Evolutionary conservation across 495 filamentous ascomycete genomes (phyloP).

Genomic region (Durotheca rogersii): DNA sequence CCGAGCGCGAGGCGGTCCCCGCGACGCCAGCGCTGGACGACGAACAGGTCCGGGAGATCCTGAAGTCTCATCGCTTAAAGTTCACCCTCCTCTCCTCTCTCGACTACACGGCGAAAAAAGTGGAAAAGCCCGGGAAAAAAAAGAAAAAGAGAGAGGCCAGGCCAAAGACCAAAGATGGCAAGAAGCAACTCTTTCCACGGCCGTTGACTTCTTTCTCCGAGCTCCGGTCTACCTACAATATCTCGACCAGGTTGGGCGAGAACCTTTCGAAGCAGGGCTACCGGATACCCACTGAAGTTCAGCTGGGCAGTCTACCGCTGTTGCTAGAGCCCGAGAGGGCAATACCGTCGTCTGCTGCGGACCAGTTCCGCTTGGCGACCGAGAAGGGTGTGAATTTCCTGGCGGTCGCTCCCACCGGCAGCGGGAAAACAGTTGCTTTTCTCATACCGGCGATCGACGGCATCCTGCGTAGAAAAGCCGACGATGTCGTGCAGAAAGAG

Average conservation of each 20-base stretch:
- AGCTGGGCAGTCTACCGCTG: conserved; percentile 80
- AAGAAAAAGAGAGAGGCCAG: conserved; percentile 43
- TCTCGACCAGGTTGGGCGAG: conserved; percentile 67
- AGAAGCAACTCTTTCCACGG: conserved; percentile 66
- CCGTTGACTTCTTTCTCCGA: conserved; percentile 78
- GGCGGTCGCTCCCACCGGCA: conserved; percentile 89
- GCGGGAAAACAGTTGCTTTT: conserved; percentile 95
- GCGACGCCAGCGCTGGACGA: conserved; percentile 50
- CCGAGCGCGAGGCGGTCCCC: conserved; percentile 67
- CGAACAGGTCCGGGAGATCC: conserved; percentile 69
- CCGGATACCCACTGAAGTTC: conserved; percentile 85
- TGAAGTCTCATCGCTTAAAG: conserved; percentile 85
- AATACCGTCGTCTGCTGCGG: conserved; percentile 33
- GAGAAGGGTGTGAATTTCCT: conserved; percentile 64
- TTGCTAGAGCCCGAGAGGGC: conserved; percentile 58
- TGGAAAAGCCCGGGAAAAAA: conserved; percentile 42
- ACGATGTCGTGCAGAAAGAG: conserved; percentile 39
- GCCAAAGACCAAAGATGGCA: conserved; percentile 47
- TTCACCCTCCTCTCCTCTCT: conserved; percentile 63
- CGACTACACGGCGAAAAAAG: conserved; percentile 26
- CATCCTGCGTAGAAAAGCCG: conserved; percentile 55
- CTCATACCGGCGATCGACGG: conserved; percentile 80
- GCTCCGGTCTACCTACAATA: conserved; percentile 64
- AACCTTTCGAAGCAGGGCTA: conserved; percentile 87
- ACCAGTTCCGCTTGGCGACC: conserved; percentile 31